Base-by-base conservation (phyloP, 257 asterid species). In the Solanum etuberosum region DNA sequence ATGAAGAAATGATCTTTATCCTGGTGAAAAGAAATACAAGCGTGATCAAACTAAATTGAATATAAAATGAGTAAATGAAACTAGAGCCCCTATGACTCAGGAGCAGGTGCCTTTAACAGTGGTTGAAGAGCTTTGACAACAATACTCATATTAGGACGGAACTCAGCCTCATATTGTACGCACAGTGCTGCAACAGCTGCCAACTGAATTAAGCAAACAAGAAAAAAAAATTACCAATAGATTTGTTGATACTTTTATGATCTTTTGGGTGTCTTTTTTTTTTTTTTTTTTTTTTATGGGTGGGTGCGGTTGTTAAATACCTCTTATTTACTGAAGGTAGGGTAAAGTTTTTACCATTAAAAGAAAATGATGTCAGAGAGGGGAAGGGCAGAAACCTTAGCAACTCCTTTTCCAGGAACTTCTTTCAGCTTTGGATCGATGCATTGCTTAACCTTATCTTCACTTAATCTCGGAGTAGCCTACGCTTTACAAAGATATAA, bases 161-260 rank as follows among this genome's bases (percentile, higher is more conserved):
- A 90, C 85, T 90, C 92, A 23, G 92, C 85, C 42, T 88, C 90
- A 20, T 90, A 90, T 78, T 90, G 92, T 57, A 88, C 90, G 72
- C 92, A 90, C 81, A 90, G 83, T n/a, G 92, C 92, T 38, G 92
- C 92, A 85, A 90, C 90, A 4, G 90, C 92, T 31, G 89, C 92
- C 85, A 90, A 68, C 92, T 90, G 90, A 67, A 83, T 25, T 65
- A 59, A 25, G 81, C 83, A 34, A 71, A 15, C 96, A 0, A 8
- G 14, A 34, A 78, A 37, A 14, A 48, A 77, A 42, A 20, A 34
- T 57, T 37, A 6, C 42, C 42, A 68, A 85, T 37, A 38, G 83
- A 23, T 32, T 38, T 25, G 32, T 74, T 74, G 51, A 38, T 10
- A 38, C 57, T 23, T 74, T 37, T 37, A 74, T 74, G 31, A 38